Evolutionary conservation across 2,329 filamentous ascomycete genomes (phyloP), one percentile per base, ranked within the genome.

Genomic region (Sarocladiaceae sp.): DNA sequence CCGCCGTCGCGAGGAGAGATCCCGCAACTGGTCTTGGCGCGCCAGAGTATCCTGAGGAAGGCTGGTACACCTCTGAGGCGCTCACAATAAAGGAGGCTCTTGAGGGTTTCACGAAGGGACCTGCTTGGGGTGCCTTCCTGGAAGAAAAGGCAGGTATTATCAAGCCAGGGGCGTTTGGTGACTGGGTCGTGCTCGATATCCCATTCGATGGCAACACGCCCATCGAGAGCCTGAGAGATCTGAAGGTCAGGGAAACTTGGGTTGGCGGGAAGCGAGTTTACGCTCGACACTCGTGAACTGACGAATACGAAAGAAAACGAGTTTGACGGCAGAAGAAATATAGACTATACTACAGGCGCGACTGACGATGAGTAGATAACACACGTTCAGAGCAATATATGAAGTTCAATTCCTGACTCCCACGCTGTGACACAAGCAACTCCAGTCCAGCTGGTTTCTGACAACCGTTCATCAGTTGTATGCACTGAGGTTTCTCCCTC

Each of bases 101-200:
- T 31, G 61, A 67, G 23, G 82, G 81, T 0, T 85, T 85, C 53
- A 83, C 80, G 1, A 61, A 65, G 7, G 76, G 73, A 1, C 72
- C 76, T 3, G 80, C 80, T 1, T 70, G 75, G 51, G 80, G 71
- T 0, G 77, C 69, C 1, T 82, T 82, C 40, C 63, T 76, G 40
- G 78, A 83, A 35, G 72, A 69, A 0, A 71, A 68, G 50, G 75
- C 77, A 2, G 82, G 82, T 0, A 65, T 74, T 1, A 82, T 86
- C 23, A 60, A 68, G 44, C 59, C 67, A n/a, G 80, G 79, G 0
- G 77, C 75, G 1, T 78, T 77, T 57, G 83, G 82, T 0, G 83
- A 86, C 58, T 86, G 81, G 82, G 68, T 86, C 3, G 80, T 87
- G n/a, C 60, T 86, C 11, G 80, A 85, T 50, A 58, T 66, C 48